Percentiles rank a stretch among this genome's conserved stretches.
These are phyloP conservation scores for Inosperma sp. DNA, from an alignment of 768 basidiomycete species.

Conservation along the genomic window DNA sequence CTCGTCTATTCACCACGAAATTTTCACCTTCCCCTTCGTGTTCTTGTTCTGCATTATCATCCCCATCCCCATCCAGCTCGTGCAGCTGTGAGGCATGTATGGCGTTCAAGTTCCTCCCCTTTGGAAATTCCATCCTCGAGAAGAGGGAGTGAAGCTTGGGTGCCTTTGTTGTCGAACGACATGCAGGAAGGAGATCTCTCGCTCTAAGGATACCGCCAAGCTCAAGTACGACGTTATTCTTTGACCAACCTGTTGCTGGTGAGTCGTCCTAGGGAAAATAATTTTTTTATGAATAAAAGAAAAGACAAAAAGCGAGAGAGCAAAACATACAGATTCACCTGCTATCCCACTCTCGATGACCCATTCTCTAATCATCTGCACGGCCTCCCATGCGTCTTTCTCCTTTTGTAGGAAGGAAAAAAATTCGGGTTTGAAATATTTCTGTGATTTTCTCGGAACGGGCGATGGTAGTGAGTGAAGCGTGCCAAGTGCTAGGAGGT, in stretches of 20 bases:
- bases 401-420: constrained; percentile 61
- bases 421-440: constrained; percentile 81
- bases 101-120: constrained; percentile 26
- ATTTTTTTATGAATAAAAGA: background rate
- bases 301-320: background rate
- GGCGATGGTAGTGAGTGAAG: constrained; percentile 87
- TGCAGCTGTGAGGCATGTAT: constrained; percentile 19
- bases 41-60: constrained; percentile 30
- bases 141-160: constrained; percentile 34
- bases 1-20: background rate
- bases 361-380: constrained; percentile 58
- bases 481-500: constrained; percentile 73
- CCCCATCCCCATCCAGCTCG: constrained; percentile 34
- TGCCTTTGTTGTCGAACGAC: constrained; percentile 6
- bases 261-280: constrained; percentile 16
- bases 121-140: constrained; percentile 46
- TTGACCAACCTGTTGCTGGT: constrained; percentile 46
- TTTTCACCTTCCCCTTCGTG: constrained; percentile 9
- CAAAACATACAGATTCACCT: constrained; percentile 9
- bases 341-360: constrained; percentile 33
- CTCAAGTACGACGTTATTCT: constrained; percentile 48
- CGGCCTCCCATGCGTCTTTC: constrained; percentile 55
- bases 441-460: constrained; percentile 73
- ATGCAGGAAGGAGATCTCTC: constrained; percentile 22
- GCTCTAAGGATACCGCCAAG: constrained; percentile 58